phyloP scores from a whole-genome alignment of 768 basidiomycete genomes.

The Rubroboletus pulcherrimus region DNA sequence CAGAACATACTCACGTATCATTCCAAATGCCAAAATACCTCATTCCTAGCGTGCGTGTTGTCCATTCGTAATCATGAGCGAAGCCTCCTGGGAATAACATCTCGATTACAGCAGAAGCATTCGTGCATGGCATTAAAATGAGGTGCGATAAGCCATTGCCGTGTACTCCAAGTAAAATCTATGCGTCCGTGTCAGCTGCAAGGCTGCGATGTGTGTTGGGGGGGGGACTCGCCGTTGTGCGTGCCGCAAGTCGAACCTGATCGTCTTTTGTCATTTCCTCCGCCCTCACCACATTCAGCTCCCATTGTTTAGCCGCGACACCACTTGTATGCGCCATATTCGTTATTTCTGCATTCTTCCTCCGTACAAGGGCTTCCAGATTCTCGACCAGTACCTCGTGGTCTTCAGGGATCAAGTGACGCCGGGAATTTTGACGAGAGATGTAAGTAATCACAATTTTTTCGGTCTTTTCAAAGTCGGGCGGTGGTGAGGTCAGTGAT shows the following conservation, averaged over 20 bases:
- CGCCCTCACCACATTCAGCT: conserved; percentile 56
- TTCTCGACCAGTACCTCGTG: conserved; percentile 52
- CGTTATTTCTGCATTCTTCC: conserved; percentile 29
- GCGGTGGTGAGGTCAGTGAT: neutral
- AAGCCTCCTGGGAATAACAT: conserved; percentile 80
- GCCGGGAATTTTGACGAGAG: conserved; percentile 53
- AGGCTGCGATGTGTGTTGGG: neutral
- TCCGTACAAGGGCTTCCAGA: conserved; percentile 46
- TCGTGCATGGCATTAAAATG: conserved; percentile 78
- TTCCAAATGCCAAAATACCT: conserved; percentile 79
- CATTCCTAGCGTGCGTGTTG: conserved; percentile 67
- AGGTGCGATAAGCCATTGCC: conserved; percentile 83
- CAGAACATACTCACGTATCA: conserved; percentile 50
- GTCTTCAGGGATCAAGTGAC: conserved; percentile 51
- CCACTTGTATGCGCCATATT: neutral
- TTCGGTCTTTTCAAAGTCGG: conserved; percentile 38
- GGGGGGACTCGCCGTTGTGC: conserved; percentile 58
- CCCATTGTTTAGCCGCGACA: conserved; percentile 41
- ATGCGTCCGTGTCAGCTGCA: neutral
- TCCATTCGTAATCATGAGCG: conserved; percentile 87
- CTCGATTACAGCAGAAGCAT: conserved; percentile 78
- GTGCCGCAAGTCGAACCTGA: conserved; percentile 60
- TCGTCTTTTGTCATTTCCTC: conserved; percentile 72
- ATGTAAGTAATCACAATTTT: conserved; percentile 71
- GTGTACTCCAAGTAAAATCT: conserved; percentile 72